A percentile compares a stretch with the other conserved stretches of the same genome.
phyloP scores from a whole-genome alignment of 2,329 filamentous ascomycete genomes.

The Apiospora pterosperma region DNA sequence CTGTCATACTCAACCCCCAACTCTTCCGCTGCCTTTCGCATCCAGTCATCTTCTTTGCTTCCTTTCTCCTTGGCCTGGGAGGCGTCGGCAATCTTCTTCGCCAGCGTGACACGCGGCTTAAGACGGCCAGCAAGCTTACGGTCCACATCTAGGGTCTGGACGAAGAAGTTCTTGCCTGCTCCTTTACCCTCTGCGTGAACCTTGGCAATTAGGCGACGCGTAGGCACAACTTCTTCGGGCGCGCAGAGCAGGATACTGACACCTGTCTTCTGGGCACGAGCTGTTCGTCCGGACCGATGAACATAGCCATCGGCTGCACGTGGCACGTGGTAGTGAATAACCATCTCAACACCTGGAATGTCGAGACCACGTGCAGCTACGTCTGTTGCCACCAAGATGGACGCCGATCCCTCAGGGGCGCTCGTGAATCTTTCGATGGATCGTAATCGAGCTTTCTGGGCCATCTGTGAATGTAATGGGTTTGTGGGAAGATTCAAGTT shows the following conservation, averaged over 20 bases:
- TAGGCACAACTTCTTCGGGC: conserved; percentile 85
- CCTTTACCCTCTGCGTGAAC: conserved; percentile 63
- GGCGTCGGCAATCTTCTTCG: conserved; percentile 85
- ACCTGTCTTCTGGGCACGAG: conserved; percentile 74
- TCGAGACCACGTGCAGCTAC: conserved; percentile 92
- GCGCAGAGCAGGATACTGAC: conserved; percentile 85
- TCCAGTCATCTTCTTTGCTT: conserved; percentile 78
- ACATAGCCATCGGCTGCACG: conserved; percentile 91
- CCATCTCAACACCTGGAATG: conserved; percentile 82
- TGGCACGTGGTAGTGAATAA: conserved; percentile 94
- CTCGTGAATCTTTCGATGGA: conserved; percentile 86
- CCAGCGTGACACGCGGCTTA: conserved; percentile 71
- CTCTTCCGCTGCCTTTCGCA: conserved; percentile 82
- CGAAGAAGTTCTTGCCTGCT: conserved; percentile 58
- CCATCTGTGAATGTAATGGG: conserved; percentile 89
- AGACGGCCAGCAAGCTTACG: conserved; percentile 72
- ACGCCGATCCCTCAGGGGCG: conserved; percentile 46
- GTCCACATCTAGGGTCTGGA: conserved; percentile 81
- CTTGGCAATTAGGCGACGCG: conserved; percentile 79
- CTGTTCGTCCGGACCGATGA: conserved; percentile 90
- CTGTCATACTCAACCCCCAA: conserved; percentile 91
- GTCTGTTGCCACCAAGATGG: conserved; percentile 86
- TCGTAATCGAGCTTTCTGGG: conserved; percentile 90
- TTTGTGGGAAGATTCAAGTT: conserved; percentile 75
- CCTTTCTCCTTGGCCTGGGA: conserved; percentile 84